phyloP scores from a whole-genome alignment of 371 early-diverging fungal genomes.

The Saksenaea vasiformis region DNA sequence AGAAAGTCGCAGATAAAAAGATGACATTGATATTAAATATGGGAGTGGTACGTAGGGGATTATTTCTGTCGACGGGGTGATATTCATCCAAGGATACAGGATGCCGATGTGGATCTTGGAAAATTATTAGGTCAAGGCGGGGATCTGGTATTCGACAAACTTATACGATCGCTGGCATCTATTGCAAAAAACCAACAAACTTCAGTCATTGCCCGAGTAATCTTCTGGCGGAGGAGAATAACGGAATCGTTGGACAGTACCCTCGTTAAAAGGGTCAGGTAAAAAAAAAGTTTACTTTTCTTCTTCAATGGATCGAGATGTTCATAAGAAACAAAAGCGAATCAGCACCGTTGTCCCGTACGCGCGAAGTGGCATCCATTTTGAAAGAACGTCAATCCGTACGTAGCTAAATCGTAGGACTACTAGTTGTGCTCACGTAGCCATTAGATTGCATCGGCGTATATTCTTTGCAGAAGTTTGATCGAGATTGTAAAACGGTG shows the following conservation, averaged over 20 bases:
- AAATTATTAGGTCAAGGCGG: conserved; percentile 66
- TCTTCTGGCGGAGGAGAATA: conserved; percentile 86
- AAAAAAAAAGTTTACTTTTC: conserved; percentile 14
- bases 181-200: conserved; percentile 84
- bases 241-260: conserved; percentile 64
- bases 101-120: conserved; percentile 70
- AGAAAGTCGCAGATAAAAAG: conserved; percentile 43
- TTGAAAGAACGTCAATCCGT: conserved; percentile 58
- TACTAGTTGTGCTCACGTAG: conserved; percentile 15
- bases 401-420: conserved; percentile 9
- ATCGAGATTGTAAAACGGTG: conserved; percentile 82
- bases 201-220: conserved; percentile 87
- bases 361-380: conserved; percentile 40
- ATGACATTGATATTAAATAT: conserved; percentile 42
- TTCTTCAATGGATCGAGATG: conserved; percentile 16
- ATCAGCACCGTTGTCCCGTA: conserved; percentile 44
- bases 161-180: conserved; percentile 78
- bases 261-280: conserved; percentile 46
- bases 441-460: conserved; percentile 79
- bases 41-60: conserved; percentile 33
- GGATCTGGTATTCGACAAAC: conserved; percentile 80
- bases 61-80: background rate
- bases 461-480: conserved; percentile 86
- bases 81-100: conserved; percentile 27
- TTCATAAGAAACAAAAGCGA: conserved; percentile 28